Conservation (phyloP, 1,284 basidiomycete genomes). For the Phellinidium pouzarii region DNA sequence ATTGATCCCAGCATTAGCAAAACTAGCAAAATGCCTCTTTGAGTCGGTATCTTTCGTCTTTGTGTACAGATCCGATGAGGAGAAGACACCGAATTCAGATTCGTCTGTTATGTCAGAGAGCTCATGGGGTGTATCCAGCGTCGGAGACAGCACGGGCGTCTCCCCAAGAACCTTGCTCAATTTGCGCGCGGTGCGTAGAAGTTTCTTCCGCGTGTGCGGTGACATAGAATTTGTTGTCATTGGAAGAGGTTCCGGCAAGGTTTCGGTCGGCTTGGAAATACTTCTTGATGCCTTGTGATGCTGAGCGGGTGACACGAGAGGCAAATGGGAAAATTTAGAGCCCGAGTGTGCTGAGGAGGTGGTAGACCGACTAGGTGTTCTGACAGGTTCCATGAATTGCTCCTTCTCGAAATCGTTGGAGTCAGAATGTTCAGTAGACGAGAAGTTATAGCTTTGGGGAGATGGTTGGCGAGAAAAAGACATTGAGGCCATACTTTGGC, state of each 20-base stretch:
- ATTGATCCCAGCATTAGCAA: neutral
- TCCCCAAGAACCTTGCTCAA: conserved; percentile 38
- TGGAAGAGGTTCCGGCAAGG: conserved; percentile 16
- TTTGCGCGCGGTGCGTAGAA: conserved; percentile 38
- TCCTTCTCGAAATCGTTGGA: neutral
- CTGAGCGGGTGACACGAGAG: neutral
- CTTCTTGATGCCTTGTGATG: neutral
- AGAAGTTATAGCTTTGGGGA: neutral
- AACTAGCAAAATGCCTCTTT: neutral
- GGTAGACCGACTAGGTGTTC: neutral
- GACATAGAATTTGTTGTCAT: conserved; percentile 32
- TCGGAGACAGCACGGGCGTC: conserved; percentile 25
- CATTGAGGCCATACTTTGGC: neutral
- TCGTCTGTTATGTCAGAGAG: neutral
- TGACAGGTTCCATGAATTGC: neutral
- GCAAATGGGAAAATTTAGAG: neutral
- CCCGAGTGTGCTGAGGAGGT: neutral
- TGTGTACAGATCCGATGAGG: neutral
- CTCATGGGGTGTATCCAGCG: neutral
- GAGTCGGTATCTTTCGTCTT: neutral
- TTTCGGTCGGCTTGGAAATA: neutral
- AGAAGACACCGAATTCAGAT: neutral
- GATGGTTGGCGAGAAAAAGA: neutral
- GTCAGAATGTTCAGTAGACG: neutral
- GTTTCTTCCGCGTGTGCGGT: conserved; percentile 31